A percentile compares a stretch with the other conserved stretches of the same genome.
Evolutionary conservation across 2,329 filamentous ascomycete species (phyloP).

Genomic region (Waltergamsia citrina): DNA sequence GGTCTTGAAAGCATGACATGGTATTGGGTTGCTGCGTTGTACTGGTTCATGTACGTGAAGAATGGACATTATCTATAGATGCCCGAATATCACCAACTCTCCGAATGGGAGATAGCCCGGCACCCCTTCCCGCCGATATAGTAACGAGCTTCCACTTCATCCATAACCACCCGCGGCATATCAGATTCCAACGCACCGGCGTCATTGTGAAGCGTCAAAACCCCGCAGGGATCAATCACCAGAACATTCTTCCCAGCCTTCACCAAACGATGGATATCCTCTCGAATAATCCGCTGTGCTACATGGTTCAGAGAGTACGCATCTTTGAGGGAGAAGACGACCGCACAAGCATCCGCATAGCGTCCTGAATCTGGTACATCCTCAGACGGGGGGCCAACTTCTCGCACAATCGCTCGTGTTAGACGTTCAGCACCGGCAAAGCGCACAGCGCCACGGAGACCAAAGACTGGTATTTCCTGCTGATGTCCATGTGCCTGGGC

Average conservation of each 20-base stretch:
- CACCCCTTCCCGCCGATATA: conserved; percentile 19
- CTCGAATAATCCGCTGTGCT: conserved; percentile 17
- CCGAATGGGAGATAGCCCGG: conserved; percentile 12
- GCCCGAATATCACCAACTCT: conserved; percentile 7
- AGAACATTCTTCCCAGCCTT: conserved; percentile 15
- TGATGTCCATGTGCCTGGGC: conserved; percentile 15
- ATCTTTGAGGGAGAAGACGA: conserved; percentile 21
- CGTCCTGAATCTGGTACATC: conserved; percentile 15
- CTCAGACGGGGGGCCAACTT: conserved; percentile 11
- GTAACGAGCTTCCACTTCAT: conserved; percentile 15
- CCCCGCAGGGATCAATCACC: conserved; percentile 16
- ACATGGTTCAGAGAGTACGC: conserved; percentile 19
- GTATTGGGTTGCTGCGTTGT: too few relatives aligned
- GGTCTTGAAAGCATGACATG: too few relatives aligned
- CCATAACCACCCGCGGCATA: conserved; percentile 11
- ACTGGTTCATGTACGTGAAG: too few relatives aligned
- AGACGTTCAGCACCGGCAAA: conserved; percentile 22
- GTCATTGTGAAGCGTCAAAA: conserved; percentile 11
- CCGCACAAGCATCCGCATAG: conserved; percentile 15
- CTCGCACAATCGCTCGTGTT: conserved; percentile 18
- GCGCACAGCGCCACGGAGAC: conserved; percentile 19
- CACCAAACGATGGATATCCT: conserved; percentile 15
- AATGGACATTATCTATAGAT: too few relatives aligned
- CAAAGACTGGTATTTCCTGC: conserved; percentile 20
- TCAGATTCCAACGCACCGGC: conserved; percentile 4